phyloP scores from a whole-genome alignment of 805 yeast species.

The Candida boleticola region DNA sequence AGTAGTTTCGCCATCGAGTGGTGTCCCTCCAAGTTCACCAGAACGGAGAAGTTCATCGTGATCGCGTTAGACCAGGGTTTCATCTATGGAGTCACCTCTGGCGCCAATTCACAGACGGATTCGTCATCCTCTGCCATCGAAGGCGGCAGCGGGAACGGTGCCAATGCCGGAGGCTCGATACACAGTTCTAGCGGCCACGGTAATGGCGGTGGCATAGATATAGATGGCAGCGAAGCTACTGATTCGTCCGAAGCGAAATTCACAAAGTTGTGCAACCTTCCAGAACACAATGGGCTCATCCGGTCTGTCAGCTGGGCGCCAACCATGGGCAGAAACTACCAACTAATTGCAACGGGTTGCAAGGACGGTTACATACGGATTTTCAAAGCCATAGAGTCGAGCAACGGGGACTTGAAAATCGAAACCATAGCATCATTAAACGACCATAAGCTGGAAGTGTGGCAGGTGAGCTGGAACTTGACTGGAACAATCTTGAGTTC shows the following conservation, averaged over 20 bases:
- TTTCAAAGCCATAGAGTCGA: conserved; percentile 62
- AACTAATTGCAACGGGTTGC: conserved; percentile 90
- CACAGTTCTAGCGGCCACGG: conserved; percentile 9
- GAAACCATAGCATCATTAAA: conserved; percentile 65
- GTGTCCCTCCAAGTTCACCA: conserved; percentile 83
- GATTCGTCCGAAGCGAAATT: conserved; percentile 31
- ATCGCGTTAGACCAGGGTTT: conserved; percentile 86
- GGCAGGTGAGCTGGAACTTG: conserved; percentile 94
- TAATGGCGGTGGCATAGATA: conserved; percentile 2
- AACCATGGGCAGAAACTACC: conserved; percentile 85
- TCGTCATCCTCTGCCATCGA: neutral
- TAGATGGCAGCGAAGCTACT: neutral
- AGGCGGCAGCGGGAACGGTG: too few relatives aligned
- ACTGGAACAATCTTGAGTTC: conserved; percentile 91
- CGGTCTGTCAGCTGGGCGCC: conserved; percentile 96
- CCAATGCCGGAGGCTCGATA: conserved; percentile 6
- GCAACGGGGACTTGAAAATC: conserved; percentile 37
- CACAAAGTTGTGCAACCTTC: conserved; percentile 58
- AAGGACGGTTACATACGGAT: conserved; percentile 91
- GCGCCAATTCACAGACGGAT: too few relatives aligned
- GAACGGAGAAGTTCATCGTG: conserved; percentile 73
- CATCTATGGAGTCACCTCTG: conserved; percentile 45
- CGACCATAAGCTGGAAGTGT: conserved; percentile 85
- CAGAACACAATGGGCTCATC: conserved; percentile 84
- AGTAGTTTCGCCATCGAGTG: conserved; percentile 83